Evolutionary conservation across 2,329 filamentous ascomycete genomes (phyloP).

Genomic region (Verticillium alfalfae): DNA sequence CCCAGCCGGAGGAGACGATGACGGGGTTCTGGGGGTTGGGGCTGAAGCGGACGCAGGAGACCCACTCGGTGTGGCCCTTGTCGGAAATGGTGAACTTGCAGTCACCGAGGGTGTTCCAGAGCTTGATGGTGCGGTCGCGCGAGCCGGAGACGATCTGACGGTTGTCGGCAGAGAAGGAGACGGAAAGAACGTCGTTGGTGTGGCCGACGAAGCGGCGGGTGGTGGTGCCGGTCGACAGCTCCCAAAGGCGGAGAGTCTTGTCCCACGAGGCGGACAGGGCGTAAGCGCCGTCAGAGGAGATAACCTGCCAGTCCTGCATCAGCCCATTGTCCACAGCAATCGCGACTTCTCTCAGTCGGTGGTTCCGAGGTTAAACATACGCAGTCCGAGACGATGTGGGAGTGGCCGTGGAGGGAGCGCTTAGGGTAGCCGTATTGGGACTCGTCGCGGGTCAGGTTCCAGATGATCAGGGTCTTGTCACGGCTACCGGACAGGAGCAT

Average conservation of each 20-base stretch:
- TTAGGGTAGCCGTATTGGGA: conserved; percentile 98
- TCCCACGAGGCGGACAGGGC: conserved; percentile 99
- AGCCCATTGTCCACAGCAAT: conserved; percentile 19
- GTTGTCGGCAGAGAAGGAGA: conserved; percentile 99
- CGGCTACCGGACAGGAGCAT: conserved; percentile 97
- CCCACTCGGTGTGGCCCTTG: conserved; percentile 99
- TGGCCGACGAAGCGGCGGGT: conserved; percentile 98
- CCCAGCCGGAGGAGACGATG: conserved; percentile 97
- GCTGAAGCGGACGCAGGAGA: conserved; percentile 98
- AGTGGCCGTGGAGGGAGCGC: conserved; percentile 97
- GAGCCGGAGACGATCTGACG: conserved; percentile 99
- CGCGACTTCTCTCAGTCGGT: neutral
- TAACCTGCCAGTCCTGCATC: conserved; percentile 61
- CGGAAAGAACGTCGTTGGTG: conserved; percentile 98
- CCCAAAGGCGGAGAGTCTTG: conserved; percentile 99
- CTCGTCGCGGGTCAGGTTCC: conserved; percentile 99
- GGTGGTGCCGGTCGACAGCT: conserved; percentile 94
- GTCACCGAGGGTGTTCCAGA: conserved; percentile 99
- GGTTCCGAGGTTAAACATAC: conserved; percentile 53
- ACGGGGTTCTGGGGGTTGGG: conserved; percentile 99
- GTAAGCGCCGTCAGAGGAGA: conserved; percentile 99
- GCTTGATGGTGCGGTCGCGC: conserved; percentile 98
- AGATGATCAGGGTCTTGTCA: conserved; percentile 99
- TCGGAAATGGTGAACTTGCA: conserved; percentile 99
- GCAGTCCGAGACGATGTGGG: conserved; percentile 99